phyloP scores from a whole-genome alignment of 1,284 basidiomycete genomes.

The Trichosporon sp. region DNA sequence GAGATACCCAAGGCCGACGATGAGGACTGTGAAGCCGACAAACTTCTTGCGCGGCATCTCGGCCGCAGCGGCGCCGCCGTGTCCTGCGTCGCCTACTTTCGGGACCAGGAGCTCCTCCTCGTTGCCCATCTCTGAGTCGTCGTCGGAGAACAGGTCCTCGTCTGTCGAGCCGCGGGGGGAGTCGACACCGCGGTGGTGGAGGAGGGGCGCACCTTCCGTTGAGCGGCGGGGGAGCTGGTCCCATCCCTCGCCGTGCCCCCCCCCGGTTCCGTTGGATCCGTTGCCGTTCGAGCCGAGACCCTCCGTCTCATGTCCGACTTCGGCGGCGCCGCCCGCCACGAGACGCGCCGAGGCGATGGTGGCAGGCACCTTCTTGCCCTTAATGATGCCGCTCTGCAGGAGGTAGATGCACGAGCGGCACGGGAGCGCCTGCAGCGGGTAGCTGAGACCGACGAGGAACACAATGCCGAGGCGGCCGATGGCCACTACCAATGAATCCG shows the following conservation, averaged over 20 bases:
- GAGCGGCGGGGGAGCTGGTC: constrained; percentile 10
- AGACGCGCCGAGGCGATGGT: background rate
- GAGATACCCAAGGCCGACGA: constrained; percentile 65
- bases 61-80: constrained; percentile 58
- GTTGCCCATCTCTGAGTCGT: constrained; percentile 33
- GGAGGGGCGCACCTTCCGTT: background rate
- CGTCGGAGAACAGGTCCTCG: constrained; percentile 27
- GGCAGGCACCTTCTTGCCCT: constrained; percentile 33
- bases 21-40: constrained; percentile 69
- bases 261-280: background rate
- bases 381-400: constrained; percentile 59
- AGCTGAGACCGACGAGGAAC: constrained; percentile 83
- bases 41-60: constrained; percentile 78
- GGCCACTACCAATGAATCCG: constrained; percentile 86
- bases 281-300: background rate
- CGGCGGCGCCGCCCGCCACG: background rate
- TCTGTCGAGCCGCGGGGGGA: background rate
- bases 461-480: constrained; percentile 92
- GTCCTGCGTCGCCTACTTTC: constrained; percentile 59
- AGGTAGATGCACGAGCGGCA: constrained; percentile 92
- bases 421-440: constrained; percentile 90
- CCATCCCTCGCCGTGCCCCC: constrained; percentile 10
- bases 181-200: constrained; percentile 34
- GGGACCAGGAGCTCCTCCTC: constrained; percentile 52
- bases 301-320: constrained; percentile 4